Conservation (phyloP, 495 filamentous ascomycete species). For the Aspergillus kassunensis region DNA sequence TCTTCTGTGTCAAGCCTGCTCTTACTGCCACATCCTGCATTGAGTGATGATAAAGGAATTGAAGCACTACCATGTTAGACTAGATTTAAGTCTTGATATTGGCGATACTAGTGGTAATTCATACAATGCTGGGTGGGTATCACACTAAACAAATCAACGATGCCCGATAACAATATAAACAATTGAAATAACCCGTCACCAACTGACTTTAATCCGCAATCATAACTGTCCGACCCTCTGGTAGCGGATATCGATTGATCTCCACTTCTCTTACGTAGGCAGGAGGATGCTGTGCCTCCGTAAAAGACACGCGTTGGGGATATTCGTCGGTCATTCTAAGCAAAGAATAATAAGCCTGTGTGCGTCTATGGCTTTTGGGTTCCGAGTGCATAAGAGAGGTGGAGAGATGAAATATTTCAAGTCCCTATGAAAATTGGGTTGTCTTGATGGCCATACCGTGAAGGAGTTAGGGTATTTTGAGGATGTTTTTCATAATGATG, state of each 20-base stretch:
- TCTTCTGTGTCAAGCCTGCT: neutral
- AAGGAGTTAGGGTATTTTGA: constrained; percentile 2
- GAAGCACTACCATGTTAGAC: neutral
- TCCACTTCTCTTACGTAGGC: constrained; percentile 27
- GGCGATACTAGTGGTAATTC: neutral
- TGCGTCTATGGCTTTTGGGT: neutral
- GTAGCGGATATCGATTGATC: constrained; percentile 18
- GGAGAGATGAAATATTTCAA: neutral
- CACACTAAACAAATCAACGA: constrained; percentile 19
- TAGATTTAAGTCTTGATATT: neutral
- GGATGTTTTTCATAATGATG: constrained; percentile 9
- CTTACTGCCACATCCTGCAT: neutral
- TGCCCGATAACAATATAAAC: constrained; percentile 11
- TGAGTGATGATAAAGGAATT: neutral
- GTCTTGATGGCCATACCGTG: constrained; percentile 21
- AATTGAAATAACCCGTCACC: neutral
- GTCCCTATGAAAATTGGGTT: neutral
- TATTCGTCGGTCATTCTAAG: constrained; percentile 6
- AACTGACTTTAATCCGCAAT: constrained; percentile 37
- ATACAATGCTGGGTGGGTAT: constrained; percentile 36
- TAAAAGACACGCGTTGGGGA: neutral
- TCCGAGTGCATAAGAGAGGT: neutral
- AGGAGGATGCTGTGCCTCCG: constrained; percentile 23
- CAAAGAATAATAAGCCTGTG: constrained; percentile 5
- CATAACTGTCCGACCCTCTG: constrained; percentile 25